Evolutionary conservation across 129 eudicot species (phyloP).

Genomic region (Tanacetum coccineum): DNA sequence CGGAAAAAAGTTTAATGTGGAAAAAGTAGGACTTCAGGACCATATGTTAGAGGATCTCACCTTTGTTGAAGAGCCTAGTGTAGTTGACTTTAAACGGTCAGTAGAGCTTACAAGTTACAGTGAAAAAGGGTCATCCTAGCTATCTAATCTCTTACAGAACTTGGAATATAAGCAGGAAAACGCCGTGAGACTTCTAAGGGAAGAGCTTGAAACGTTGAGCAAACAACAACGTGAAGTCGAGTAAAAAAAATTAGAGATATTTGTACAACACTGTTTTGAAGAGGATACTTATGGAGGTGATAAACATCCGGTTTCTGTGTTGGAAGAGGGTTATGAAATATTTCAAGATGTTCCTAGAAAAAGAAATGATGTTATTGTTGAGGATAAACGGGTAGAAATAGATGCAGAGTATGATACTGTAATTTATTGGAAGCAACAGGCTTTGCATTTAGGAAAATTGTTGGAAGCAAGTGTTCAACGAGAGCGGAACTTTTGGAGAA

Average conservation of each 20-base stretch:
- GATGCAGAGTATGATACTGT: slow-evolving; percentile 79
- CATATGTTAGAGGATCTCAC: slow-evolving; percentile 67
- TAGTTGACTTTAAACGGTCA: slow-evolving; percentile 62
- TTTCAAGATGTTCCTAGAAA: slow-evolving; percentile 61
- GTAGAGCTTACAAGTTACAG: slow-evolving; percentile 69
- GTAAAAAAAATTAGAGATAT: slow-evolving; percentile 75
- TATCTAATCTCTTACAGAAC: slow-evolving; percentile 63
- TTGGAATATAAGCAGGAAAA: slow-evolving; percentile 86
- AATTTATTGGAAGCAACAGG: slow-evolving; percentile 82
- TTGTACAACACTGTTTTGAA: slow-evolving; percentile 79
- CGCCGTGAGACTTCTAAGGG: slow-evolving; percentile 75
- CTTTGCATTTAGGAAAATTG: slow-evolving; percentile 57
- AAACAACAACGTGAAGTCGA: slow-evolving; percentile 78
- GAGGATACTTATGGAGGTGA: slow-evolving; percentile 52
- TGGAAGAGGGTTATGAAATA: slow-evolving; percentile 56
- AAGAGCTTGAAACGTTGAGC: slow-evolving; percentile 78
- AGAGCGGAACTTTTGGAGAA: slow-evolving; percentile 62
- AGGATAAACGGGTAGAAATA: slow-evolving; percentile 52
- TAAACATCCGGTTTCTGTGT: slow-evolving; percentile 62
- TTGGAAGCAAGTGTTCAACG: slow-evolving; percentile 78
- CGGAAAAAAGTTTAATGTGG: slow-evolving; percentile 71
- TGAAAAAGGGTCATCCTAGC: slow-evolving; percentile 78
- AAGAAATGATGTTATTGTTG: slow-evolving; percentile 46
- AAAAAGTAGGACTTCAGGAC: slow-evolving; percentile 59
- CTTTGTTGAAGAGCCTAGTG: slow-evolving; percentile 51